Evolutionary conservation across 306 rosid species (phyloP), one percentile per base, ranked within the genome.

Genomic region (Gleditsia sinensis): DNA sequence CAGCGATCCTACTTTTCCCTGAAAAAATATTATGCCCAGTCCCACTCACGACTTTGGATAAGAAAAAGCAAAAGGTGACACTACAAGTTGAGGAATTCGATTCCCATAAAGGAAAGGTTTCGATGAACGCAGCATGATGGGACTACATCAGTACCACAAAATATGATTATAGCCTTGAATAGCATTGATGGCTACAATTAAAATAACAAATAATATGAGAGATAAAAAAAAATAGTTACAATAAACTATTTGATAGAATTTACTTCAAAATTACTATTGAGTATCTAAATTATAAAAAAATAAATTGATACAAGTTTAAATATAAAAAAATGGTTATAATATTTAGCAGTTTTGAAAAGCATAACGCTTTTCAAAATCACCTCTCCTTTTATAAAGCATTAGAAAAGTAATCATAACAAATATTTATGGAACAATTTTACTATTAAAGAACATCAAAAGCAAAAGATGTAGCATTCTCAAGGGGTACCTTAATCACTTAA

Each of bases 61-160:
- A 75, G 56, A 48, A 67, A 80, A 84, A 82, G 85, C 79, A 83
- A 78, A 82, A 74, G 56, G 82, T 66, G 64, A 37, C 81, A 50
- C 71, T 69, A 34, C 55, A 63, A 78, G 71, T 70, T 64, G 72
- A 69, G 33, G 82, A 65, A 56, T 33, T n/a, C 48, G 48, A 61
- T 34, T 61, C 67, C 4, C 45, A 36, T 17, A 34, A 45, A 40
- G 49, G 74, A 79, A 71, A 76, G 64, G 42, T 46, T 65, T 54
- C 73, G 59, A 70, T 69, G 80, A 87, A 80, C 45, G 71, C 78
- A 76, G 78, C 51, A 64, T 72, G 79, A 80, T 78, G 82, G 83
- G 67, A 82, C 85, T 80, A 63, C 82, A 66, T 19, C 60, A 61
- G 74, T 53, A 19, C 75, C 72, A 48, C 32, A 49, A 23, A 51